Base-by-base conservation (phyloP, 495 filamentous ascomycete genomes). In the Aspergillus affinis region DNA sequence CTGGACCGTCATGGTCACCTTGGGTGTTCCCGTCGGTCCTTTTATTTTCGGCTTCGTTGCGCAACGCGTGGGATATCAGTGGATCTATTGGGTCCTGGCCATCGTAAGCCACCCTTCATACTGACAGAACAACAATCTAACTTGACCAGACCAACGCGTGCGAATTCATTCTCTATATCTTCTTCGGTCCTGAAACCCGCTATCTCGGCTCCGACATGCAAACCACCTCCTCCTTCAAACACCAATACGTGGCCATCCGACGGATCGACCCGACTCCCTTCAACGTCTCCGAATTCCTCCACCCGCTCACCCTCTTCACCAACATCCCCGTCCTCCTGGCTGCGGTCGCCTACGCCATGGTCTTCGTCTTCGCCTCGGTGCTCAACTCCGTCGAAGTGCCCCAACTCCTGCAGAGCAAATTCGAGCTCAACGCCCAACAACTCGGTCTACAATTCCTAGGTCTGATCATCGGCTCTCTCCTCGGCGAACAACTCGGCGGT, bases 141-240 rank as follows among this genome's bases (percentile, higher is more conserved):
- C 55, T 9, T 17, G 2, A 51, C 6, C 45, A 84, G 81, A 83
- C 72, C 50, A 85, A 85, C 59, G 81, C 64, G 8, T 70, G 72
- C 26, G 73, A 85, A 62, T 78, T 84, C 50, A 65, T 86, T 32
- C 64, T 82, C 2, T 86, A 80, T 51, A 48, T 84, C 52, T 78
- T 84, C 72, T 74, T 85, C 58, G 78, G 81, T n/a, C 79, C 81
- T 1, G 84, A 86, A 70, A 84, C 84, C 9, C 81, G 78, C 45
- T 85, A 84, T 56, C 66, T 82, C 47, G 71, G 70, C 46, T 48
- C 55, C 27, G 63, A 71, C 21, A 54, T 69, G 1, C 32, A 69
- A 6, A 61, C 70, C 9, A 29, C 63, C 2, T 75, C 77, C 7
- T 62, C 57, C 13, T 73, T 79, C 64, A 74, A 77, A 49, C 70